phyloP scores from a whole-genome alignment of 352 stramenopile species.

The Phytopythium delawarense region DNA sequence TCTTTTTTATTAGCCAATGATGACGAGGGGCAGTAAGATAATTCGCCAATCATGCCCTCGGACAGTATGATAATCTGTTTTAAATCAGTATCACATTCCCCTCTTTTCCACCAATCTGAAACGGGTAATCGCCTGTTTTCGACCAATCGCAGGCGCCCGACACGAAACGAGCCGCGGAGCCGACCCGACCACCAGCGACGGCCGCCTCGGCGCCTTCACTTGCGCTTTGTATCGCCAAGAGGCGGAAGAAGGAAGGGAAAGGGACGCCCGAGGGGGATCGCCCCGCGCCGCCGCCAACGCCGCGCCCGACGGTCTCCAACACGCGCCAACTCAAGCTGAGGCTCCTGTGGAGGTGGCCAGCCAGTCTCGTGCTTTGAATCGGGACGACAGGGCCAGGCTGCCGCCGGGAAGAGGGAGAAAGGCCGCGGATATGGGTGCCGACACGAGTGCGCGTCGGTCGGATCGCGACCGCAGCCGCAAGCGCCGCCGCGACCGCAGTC shows the following conservation, averaged over 20 bases:
- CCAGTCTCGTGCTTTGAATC: too few relatives aligned
- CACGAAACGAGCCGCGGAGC: conserved; percentile 3
- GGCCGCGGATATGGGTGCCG: conserved; percentile 7
- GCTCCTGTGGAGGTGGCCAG: too few relatives aligned
- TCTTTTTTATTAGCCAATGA: too few relatives aligned
- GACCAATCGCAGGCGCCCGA: background rate
- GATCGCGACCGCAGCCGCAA: conserved; percentile 18
- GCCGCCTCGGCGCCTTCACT: background rate
- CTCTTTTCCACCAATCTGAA: conserved; percentile 4
- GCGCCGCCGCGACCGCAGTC: conserved; percentile 22
- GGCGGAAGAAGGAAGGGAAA: conserved; percentile 3
- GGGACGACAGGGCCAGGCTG: background rate
- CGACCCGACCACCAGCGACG: background rate
- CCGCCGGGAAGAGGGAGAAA: background rate
- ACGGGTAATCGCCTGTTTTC: background rate
- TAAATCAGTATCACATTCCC: too few relatives aligned
- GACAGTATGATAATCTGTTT: too few relatives aligned
- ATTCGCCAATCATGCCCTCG: too few relatives aligned
- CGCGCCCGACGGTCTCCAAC: too few relatives aligned
- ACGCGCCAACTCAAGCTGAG: background rate
- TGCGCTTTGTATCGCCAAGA: conserved; percentile 4
- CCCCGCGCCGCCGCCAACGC: background rate
- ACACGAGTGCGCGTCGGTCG: conserved; percentile 9
- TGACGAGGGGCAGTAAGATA: too few relatives aligned
- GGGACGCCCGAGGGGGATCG: background rate